Percentiles rank a stretch among this genome's conserved stretches.
Evolutionary conservation across 495 filamentous ascomycete genomes (phyloP).

Genomic region (Chaetomium cochliodes): DNA sequence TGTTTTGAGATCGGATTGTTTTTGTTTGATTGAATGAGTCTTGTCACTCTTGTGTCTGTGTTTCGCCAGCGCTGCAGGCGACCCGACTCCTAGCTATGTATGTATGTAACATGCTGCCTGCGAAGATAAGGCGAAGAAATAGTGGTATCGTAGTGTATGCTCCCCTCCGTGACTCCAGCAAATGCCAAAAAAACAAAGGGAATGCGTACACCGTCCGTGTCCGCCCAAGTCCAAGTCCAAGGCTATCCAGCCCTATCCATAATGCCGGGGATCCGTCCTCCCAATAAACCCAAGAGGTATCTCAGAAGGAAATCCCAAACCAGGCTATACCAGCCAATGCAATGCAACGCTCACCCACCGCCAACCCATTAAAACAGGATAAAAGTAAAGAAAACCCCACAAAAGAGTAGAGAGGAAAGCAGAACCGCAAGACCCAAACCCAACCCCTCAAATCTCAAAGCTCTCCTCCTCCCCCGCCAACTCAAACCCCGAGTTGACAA

Average conservation of each 20-base stretch:
- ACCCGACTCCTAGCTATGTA: neutral
- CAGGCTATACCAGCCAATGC: neutral
- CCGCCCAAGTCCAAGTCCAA: neutral
- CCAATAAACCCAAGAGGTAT: neutral
- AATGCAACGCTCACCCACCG: constrained; percentile 8
- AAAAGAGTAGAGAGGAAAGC: neutral
- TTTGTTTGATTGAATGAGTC: neutral
- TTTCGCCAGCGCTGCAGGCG: constrained; percentile 7
- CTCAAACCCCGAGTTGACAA: constrained; percentile 31
- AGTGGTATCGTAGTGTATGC: constrained; percentile 13
- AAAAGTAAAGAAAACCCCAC: neutral
- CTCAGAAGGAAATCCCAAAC: neutral
- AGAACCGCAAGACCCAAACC: neutral
- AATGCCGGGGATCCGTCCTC: neutral
- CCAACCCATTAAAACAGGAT: neutral
- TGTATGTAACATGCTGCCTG: too few species aligned
- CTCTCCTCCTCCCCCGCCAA: constrained; percentile 32
- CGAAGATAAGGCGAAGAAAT: neutral
- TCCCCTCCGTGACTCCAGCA: constrained; percentile 8
- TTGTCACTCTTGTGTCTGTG: neutral
- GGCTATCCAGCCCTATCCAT: neutral
- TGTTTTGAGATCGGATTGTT: neutral
- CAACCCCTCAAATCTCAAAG: constrained; percentile 34
- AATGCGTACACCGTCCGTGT: constrained; percentile 1
- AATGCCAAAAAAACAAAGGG: constrained; percentile 9